Evolutionary conservation across 305 asterid genomes (phyloP).

Genomic region (Caryopteris hybrid): DNA sequence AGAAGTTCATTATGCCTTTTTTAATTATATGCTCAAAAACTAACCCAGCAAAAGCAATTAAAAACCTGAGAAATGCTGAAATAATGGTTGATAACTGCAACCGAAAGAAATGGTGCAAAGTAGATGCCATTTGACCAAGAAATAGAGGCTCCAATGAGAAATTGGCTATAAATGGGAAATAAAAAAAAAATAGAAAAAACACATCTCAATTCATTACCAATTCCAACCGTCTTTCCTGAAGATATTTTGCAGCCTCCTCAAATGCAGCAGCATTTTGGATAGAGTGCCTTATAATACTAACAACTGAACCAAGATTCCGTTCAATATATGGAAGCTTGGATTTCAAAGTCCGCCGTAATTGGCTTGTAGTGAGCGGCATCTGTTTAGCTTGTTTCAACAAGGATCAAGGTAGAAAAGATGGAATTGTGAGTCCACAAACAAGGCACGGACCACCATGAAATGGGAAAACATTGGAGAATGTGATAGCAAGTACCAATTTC

Average conservation of each 20-base stretch:
- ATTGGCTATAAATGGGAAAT: neutral
- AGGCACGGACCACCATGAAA: neutral
- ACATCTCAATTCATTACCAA: constrained; percentile 33
- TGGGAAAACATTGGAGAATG: constrained; percentile 8
- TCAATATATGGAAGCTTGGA: constrained; percentile 82
- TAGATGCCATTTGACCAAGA: neutral
- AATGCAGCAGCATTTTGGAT: constrained; percentile 72
- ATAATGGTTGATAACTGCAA: neutral
- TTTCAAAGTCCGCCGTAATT: constrained; percentile 62
- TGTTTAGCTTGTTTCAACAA: constrained; percentile 67
- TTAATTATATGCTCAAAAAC: neutral
- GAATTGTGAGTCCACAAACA: constrained; percentile 19
- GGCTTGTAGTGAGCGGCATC: constrained; percentile 70
- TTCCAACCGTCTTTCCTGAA: constrained; percentile 58
- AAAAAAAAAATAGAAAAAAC: neutral
- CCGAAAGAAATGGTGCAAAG: neutral
- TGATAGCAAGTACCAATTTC: constrained; percentile 66
- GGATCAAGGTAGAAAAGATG: neutral
- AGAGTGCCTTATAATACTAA: constrained; percentile 76
- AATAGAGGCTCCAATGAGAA: neutral
- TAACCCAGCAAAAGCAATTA: neutral
- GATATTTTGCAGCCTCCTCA: constrained; percentile 61
- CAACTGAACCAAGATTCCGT: constrained; percentile 70
- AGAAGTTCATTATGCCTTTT: neutral
- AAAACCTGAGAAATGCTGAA: neutral